A percentile compares a stretch with the other conserved stretches of the same genome.
Evolutionary conservation across 305 asterid genomes (phyloP).

Genomic region (Fraxinus sp.): DNA sequence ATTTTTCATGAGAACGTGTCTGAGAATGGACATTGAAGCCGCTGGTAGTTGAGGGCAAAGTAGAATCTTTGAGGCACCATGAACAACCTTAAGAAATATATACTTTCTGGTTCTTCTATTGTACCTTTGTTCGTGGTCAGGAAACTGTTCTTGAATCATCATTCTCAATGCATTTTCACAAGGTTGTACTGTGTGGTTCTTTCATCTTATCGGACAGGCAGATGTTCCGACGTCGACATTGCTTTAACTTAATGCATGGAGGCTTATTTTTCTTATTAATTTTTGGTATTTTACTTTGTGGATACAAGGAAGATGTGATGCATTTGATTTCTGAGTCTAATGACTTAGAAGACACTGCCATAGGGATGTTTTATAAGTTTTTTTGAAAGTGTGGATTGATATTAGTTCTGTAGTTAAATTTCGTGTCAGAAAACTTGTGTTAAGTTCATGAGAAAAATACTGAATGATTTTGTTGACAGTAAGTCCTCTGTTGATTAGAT

Average conservation of each 20-base stretch:
- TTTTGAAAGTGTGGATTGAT: neutral
- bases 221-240: conserved; percentile 6
- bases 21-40: neutral
- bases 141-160: conserved; percentile 13
- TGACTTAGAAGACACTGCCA: neutral
- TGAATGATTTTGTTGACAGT: neutral
- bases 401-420: neutral
- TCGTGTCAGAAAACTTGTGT: neutral
- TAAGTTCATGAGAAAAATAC: neutral
- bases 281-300: neutral
- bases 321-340: neutral
- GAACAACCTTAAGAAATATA: neutral
- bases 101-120: neutral
- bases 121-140: conserved; percentile 10
- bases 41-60: conserved; percentile 1
- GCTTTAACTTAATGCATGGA: neutral
- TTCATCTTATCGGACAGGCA: neutral
- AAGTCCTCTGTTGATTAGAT: neutral
- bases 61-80: neutral
- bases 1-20: neutral
- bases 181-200: conserved; percentile 4
- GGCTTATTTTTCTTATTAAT: neutral
- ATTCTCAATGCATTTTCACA: neutral
- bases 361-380: neutral
- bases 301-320: neutral